These are phyloP conservation scores for Dictyophora rubrovolvata DNA, from an alignment of 768 basidiomycete species.

Conservation along the genomic window DNA sequence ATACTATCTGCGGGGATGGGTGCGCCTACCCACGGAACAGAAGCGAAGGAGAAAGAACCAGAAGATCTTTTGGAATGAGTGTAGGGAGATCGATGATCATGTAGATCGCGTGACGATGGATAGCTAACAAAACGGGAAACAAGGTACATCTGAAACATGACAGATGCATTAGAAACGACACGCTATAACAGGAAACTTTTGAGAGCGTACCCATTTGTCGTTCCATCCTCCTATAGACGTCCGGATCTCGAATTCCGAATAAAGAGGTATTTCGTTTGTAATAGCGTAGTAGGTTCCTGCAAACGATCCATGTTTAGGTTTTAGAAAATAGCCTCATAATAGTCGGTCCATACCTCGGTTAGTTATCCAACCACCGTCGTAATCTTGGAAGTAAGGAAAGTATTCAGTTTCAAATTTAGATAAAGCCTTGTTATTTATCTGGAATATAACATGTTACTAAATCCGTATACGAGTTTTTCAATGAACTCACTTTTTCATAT, in stretches of 20 bases:
- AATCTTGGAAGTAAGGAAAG: neutral
- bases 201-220: neutral
- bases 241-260: neutral
- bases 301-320: neutral
- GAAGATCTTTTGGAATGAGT: neutral
- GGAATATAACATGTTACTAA: neutral
- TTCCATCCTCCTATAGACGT: neutral
- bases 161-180: neutral
- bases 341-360: neutral
- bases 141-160: neutral
- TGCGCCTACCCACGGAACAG: neutral
- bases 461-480: neutral
- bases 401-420: neutral
- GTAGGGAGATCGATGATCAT: neutral
- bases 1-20: neutral
- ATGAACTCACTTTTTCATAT: neutral
- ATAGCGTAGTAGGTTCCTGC: neutral
- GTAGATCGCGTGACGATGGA: neutral
- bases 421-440: neutral
- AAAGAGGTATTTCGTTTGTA: neutral
- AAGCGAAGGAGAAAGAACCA: neutral
- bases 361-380: neutral
- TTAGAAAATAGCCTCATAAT: neutral
- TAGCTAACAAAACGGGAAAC: neutral
- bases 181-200: neutral